Conservation (phyloP, 805 yeast species). For the Candida ponderosae region DNA sequence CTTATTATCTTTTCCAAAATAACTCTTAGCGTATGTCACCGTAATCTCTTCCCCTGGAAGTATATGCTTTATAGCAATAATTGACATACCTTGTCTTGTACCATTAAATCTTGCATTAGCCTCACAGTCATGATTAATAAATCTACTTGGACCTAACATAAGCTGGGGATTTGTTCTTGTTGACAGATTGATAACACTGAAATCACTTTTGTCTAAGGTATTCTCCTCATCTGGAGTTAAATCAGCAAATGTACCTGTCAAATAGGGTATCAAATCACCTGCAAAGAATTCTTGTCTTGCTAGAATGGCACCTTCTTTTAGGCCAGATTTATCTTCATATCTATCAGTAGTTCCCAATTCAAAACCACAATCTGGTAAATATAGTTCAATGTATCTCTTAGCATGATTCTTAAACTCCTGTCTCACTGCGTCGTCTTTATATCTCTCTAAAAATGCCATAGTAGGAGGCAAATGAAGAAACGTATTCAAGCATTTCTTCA, state of each 20-base stretch:
- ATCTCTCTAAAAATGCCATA: conserved; percentile 17
- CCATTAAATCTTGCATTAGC: conserved; percentile 32
- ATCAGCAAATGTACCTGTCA: conserved; percentile 30
- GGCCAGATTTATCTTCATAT: conserved; percentile 17
- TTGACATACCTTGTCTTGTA: conserved; percentile 20
- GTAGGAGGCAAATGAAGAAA: conserved; percentile 20
- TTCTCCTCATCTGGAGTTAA: conserved; percentile 26
- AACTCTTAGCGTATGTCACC: conserved; percentile 31
- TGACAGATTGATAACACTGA: conserved; percentile 32
- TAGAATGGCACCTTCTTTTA: conserved; percentile 27
- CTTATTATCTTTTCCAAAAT: conserved; percentile 33
- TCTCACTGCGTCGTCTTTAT: conserved; percentile 12
- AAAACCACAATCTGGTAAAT: conserved; percentile 29
- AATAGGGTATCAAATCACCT: conserved; percentile 25
- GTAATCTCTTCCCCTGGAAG: conserved; percentile 39
- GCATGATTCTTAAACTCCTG: conserved; percentile 29
- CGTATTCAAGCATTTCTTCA: conserved; percentile 15
- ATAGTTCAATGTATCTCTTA: conserved; percentile 27
- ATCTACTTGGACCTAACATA: conserved; percentile 41
- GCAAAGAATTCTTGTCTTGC: conserved; percentile 22
- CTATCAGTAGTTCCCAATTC: conserved; percentile 35
- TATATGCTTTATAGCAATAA: conserved; percentile 27
- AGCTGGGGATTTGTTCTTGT: conserved; percentile 26
- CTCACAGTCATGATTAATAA: conserved; percentile 40
- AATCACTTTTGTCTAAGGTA: conserved; percentile 27